Conservation (phyloP, 176 grass and related monocot species). For the Urochloa ruziziensis region DNA sequence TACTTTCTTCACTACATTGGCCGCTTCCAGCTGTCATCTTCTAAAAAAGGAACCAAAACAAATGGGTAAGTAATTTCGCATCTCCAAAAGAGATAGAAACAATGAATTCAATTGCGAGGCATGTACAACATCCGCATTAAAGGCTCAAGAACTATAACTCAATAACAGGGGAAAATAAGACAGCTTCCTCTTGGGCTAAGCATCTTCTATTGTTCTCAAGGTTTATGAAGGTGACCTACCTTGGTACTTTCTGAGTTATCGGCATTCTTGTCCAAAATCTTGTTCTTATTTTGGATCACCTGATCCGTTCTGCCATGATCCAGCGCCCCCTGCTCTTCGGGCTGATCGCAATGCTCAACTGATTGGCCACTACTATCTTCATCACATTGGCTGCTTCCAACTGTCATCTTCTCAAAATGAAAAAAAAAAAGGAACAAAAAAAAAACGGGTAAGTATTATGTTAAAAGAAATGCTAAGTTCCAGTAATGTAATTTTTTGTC, state of each 20-base stretch:
- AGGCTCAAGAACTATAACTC: too few species aligned
- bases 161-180: too few species aligned
- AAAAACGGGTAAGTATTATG: not conserved
- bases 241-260: slow-evolving; percentile 21
- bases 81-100: too few species aligned
- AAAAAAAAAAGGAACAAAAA: not conserved
- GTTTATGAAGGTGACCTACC: slow-evolving; percentile 21
- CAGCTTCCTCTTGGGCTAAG: not conserved
- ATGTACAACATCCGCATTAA: too few species aligned
- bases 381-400: slow-evolving; percentile 24
- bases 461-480: not conserved
- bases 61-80: not conserved
- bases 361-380: slow-evolving; percentile 11
- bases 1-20: slow-evolving; percentile 24
- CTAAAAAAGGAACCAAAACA: slow-evolving; percentile 15
- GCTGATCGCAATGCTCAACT: slow-evolving; percentile 1
- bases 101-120: too few species aligned
- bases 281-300: slow-evolving; percentile 14
- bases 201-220: not conserved
- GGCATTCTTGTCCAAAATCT: slow-evolving; percentile 9
- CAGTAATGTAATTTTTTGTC: not conserved
- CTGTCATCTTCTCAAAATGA: slow-evolving; percentile 16
- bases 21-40: slow-evolving; percentile 26
- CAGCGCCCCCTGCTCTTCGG: slow-evolving; percentile 26
- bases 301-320: slow-evolving; percentile 3